These are phyloP conservation scores for Pseudonitzschia delicatissima DNA, from an alignment of 108 stramenopile genomes.

Conservation along the genomic window DNA sequence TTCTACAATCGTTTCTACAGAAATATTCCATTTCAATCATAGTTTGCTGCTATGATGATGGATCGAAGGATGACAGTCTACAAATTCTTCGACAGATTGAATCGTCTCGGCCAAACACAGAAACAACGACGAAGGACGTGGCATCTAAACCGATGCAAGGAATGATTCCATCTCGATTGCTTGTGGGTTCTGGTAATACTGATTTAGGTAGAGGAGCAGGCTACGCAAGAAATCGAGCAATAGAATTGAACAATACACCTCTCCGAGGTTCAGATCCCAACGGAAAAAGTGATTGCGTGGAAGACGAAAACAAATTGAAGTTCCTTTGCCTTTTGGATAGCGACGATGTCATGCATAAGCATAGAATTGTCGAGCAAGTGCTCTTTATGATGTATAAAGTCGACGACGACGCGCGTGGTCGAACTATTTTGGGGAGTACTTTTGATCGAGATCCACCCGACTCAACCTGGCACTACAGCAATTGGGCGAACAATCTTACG, in stretches of 20 bases:
- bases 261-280: not conserved
- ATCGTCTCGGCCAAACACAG: slow-evolving; percentile 2
- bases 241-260: slow-evolving; percentile 31
- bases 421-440: slow-evolving; percentile 71
- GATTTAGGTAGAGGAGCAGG: slow-evolving; percentile 67
- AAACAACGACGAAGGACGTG: not conserved
- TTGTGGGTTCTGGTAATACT: slow-evolving; percentile 34
- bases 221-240: slow-evolving; percentile 79
- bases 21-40: slow-evolving; percentile 39
- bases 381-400: slow-evolving; percentile 42
- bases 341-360: slow-evolving; percentile 80
- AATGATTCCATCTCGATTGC: slow-evolving; percentile 17
- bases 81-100: slow-evolving; percentile 35
- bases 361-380: slow-evolving; percentile 70
- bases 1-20: slow-evolving; percentile 6
- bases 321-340: slow-evolving; percentile 78
- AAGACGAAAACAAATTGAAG: slow-evolving; percentile 14
- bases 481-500: slow-evolving; percentile 81
- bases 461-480: slow-evolving; percentile 85
- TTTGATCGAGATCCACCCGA: slow-evolving; percentile 80
- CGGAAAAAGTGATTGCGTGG: not conserved
- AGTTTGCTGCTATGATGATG: slow-evolving; percentile 83
- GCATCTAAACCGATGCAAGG: not conserved
- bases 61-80: slow-evolving; percentile 66
- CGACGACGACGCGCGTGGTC: slow-evolving; percentile 26